Base-by-base conservation (phyloP, 2,329 filamentous ascomycete species). In the Cladophialophora carrionii region DNA sequence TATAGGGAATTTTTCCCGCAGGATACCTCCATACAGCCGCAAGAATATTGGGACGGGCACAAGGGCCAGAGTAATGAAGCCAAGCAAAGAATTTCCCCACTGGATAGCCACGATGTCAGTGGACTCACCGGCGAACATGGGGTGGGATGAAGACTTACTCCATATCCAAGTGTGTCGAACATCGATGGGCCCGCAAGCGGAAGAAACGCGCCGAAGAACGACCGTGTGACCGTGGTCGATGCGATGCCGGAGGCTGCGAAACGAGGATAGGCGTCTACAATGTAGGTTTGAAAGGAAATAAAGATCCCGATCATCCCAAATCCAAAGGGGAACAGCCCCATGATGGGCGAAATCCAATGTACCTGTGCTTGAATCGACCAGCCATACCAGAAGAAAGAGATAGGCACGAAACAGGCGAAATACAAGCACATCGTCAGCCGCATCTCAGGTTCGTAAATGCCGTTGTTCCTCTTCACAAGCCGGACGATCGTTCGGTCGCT, bases 361-460 rank as follows among this genome's bases (percentile, higher is more conserved):
- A 76, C 69, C 5, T 63, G 70, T 58, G 87, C 77, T 75, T 88
- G 92, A 12, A 89, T 89, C 6, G 90, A 92, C 90, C 92, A 96
- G 8, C 87, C 91, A 78, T 96, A 96, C 78, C 90, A 89, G 76
- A 97, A 96, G 20, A 98, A 79, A 7, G 91, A 90, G 64, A 90
- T 81, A 7, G 92, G 91, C 22, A 95, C 34, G 20, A 61, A 54
- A 37, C 49, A 54, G 90, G 10, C 96, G 77, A 37, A 92, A 76
- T 0, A 88, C 88, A 75, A 56, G 92, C 89, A 22, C 48, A 90
- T 87, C 8, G 91, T 90, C 41, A 97, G 83, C 67, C 92, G 87
- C 79, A 90, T 95, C 78, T 97, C 93, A 6, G 93, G 93, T 80
- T 96, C 91, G 66, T 87, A 88, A 53, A 84, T 75, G 31, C 49